Evolutionary conservation across 768 basidiomycete genomes (phyloP).

Genomic region (Rhodotorula toruloides): DNA sequence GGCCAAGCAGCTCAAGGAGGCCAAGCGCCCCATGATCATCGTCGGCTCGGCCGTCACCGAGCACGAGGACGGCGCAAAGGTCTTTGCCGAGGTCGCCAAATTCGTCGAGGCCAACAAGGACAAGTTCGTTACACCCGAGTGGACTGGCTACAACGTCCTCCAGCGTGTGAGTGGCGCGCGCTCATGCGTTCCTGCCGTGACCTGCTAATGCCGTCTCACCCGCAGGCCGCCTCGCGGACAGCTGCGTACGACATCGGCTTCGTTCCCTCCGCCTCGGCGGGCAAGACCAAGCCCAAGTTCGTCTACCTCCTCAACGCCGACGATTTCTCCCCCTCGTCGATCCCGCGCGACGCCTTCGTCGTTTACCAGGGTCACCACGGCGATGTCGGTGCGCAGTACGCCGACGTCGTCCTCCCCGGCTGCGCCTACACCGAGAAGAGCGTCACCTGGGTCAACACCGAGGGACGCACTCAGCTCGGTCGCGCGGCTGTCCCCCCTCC

Average conservation of each 20-base stretch:
- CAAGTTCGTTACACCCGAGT: constrained; percentile 74
- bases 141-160: constrained; percentile 90
- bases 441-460: constrained; percentile 93
- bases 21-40: constrained; percentile 86
- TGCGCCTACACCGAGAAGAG: constrained; percentile 90
- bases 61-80: constrained; percentile 73
- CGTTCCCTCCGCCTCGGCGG: constrained; percentile 72
- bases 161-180: constrained; percentile 64
- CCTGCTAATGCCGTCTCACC: not conserved
- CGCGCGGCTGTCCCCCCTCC: constrained; percentile 88
- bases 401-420: constrained; percentile 91
- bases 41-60: constrained; percentile 82
- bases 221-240: constrained; percentile 78
- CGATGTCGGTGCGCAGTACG: constrained; percentile 89
- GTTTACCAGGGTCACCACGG: constrained; percentile 99
- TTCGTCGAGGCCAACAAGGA: constrained; percentile 73
- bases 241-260: constrained; percentile 95
- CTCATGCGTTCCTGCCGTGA: not conserved
- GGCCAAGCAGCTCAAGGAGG: constrained; percentile 76
- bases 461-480: constrained; percentile 84
- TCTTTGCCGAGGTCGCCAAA: constrained; percentile 69
- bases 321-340: constrained; percentile 77
- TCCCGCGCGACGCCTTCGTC: constrained; percentile 87
- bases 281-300: constrained; percentile 78
- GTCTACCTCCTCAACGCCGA: constrained; percentile 95